phyloP scores from a whole-genome alignment of 257 asterid genomes.

The Capsicum baccatum region DNA sequence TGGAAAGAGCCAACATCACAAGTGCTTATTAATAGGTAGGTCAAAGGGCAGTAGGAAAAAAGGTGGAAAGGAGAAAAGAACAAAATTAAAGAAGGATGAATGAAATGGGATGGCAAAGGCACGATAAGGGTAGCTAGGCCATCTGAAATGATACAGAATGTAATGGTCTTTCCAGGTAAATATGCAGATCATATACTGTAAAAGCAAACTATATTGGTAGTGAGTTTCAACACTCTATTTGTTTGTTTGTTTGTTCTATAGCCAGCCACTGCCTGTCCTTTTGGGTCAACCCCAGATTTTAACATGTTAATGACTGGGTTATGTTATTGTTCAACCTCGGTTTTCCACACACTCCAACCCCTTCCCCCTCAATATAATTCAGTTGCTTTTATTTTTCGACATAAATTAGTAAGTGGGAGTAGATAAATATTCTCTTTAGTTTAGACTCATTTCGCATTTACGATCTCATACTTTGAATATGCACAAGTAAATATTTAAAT shows the following conservation, averaged over 20 bases:
- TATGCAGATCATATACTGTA: conserved; percentile 21
- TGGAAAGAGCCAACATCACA: conserved; percentile 13
- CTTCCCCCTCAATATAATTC: background rate
- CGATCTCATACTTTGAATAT: too few relatives aligned
- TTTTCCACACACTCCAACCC: conserved; percentile 21
- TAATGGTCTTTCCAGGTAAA: conserved; percentile 39
- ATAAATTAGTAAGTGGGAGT: background rate
- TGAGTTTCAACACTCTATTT: background rate
- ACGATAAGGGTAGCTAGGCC: background rate
- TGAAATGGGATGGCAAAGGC: background rate
- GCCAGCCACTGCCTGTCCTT: conserved; percentile 19
- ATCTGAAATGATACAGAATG: conserved; percentile 34
- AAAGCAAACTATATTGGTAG: conserved; percentile 1
- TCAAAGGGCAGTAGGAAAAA: background rate
- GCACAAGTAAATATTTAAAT: too few relatives aligned
- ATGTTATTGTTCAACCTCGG: conserved; percentile 33
- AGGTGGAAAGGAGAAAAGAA: background rate
- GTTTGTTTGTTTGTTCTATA: conserved; percentile 1
- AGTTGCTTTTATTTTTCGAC: background rate
- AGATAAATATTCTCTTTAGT: too few relatives aligned
- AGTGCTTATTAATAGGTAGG: conserved; percentile 18
- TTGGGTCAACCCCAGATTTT: conserved; percentile 28
- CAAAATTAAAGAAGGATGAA: background rate
- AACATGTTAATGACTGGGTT: conserved; percentile 28
- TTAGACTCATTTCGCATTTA: too few relatives aligned